phyloP scores from a whole-genome alignment of 164 flowering plant species.

The Cinnamomum chago region DNA sequence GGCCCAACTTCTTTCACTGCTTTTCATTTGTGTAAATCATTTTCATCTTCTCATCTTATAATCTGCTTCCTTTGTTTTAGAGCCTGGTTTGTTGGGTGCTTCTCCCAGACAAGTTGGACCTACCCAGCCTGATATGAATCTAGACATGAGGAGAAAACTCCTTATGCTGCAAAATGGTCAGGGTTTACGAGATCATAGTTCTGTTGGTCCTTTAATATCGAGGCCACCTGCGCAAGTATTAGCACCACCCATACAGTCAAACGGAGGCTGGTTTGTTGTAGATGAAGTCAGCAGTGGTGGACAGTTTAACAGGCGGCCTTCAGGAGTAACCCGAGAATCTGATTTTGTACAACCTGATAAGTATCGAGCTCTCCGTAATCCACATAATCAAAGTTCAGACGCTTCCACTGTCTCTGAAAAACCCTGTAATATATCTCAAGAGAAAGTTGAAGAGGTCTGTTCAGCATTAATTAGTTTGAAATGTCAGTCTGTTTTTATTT shows the following conservation, averaged over 20 bases:
- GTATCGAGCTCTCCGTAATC: slow-evolving; percentile 28
- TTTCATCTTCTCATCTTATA: slow-evolving; percentile 8
- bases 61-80: slow-evolving; percentile 21
- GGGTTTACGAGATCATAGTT: slow-evolving; percentile 35
- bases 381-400: slow-evolving; percentile 22
- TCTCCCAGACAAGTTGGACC: slow-evolving; percentile 45
- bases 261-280: slow-evolving; percentile 50
- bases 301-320: slow-evolving; percentile 24
- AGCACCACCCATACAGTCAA: slow-evolving; percentile 25
- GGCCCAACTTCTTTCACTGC: slow-evolving; percentile 7
- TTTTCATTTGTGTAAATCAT: neutral
- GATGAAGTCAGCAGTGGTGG: slow-evolving; percentile 48
- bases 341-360: slow-evolving; percentile 32
- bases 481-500: slow-evolving; percentile 2
- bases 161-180: slow-evolving; percentile 36
- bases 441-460: slow-evolving; percentile 62
- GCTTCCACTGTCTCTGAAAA: slow-evolving; percentile 17
- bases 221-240: slow-evolving; percentile 34
- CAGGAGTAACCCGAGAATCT: slow-evolving; percentile 30
- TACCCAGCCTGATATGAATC: slow-evolving; percentile 34
- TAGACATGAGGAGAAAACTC: slow-evolving; percentile 39
- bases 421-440: slow-evolving; percentile 25
- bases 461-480: slow-evolving; percentile 1
- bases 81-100: slow-evolving; percentile 65
- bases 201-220: slow-evolving; percentile 49